Evolutionary conservation across 495 filamentous ascomycete species (phyloP), one percentile per base, ranked within the genome.

Genomic region (Daldinia vernicosa): DNA sequence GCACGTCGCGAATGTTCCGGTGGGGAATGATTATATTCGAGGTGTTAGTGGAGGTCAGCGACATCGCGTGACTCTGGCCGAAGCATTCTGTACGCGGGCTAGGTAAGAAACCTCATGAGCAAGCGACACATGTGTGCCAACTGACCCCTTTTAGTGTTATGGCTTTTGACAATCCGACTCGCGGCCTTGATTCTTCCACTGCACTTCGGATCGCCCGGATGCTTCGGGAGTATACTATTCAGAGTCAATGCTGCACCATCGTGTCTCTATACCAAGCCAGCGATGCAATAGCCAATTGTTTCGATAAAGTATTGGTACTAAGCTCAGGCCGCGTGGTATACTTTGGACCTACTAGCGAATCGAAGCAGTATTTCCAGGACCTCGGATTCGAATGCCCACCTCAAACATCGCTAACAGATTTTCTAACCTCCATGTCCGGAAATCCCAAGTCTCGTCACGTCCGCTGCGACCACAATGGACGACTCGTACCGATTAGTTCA

Each of bases 11-110:
- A 86, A 92, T 73, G 94, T 92, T 0, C 84, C 88, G 22, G 91
- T 97, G 6, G 93, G 93, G 32, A 92, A 96, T 77, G 91, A 91
- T 73, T 94, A 87, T 70, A 87, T 94, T 9, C 87, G 93, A 15
- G 89, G 89, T 47, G 87, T 89, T 0, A 89, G 88, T 76, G 84
- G 88, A n/a, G 87, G 87, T 73, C 79, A 85, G 79, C 75, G 89
- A 78, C 82, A 83, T 39, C 80, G 86, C 43, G 83, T 86, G n/a
- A 83, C 80, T 19, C 83, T 87, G 47, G 81, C 85, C 47, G 85
- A 88, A 28, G 40, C 63, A 3, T 50, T 66, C 27, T 45, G 26
- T 33, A 65, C 62, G 1, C 28, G 37, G 1, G 17, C 45, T 17
- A 26, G 22, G 45, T 50, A 26, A 50, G 45, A 40, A 17, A 7